Percentiles rank a stretch among this genome's conserved stretches.
phyloP scores from a whole-genome alignment of 2,329 filamentous ascomycete species.

The Alternaria sp. region DNA sequence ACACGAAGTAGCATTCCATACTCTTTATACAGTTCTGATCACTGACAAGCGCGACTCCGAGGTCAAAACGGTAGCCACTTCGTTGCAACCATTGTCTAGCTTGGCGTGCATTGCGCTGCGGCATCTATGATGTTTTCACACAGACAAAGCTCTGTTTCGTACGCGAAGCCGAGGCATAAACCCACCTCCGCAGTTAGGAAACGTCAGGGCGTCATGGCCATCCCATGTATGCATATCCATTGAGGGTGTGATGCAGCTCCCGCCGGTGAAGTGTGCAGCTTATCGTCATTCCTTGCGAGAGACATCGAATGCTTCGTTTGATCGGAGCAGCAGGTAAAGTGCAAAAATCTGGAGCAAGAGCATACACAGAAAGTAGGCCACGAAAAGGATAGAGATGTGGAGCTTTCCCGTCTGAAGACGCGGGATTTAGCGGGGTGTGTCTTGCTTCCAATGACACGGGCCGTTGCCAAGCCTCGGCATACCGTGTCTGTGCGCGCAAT shows the following conservation, averaged over 20 bases:
- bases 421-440: slow-evolving; percentile 3
- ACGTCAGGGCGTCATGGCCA: slow-evolving; percentile 6
- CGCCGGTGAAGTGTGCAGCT: not conserved
- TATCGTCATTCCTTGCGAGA: not conserved
- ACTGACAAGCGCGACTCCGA: not conserved
- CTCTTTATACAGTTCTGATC: not conserved
- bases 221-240: not conserved
- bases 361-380: not conserved
- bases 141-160: not conserved
- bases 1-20: not conserved
- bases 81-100: not conserved
- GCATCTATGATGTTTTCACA: not conserved
- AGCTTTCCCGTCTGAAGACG: not conserved
- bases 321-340: not conserved
- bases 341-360: accelerated
- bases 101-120: not conserved
- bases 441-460: not conserved
- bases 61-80: not conserved
- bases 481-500: no score
- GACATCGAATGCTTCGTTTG: not conserved
- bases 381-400: not conserved
- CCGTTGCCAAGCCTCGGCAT: not conserved
- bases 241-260: not conserved
- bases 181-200: not conserved
- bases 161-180: slow-evolving; percentile 5